phyloP scores from a whole-genome alignment of 768 basidiomycete genomes.

The Mycena leptocephala region DNA sequence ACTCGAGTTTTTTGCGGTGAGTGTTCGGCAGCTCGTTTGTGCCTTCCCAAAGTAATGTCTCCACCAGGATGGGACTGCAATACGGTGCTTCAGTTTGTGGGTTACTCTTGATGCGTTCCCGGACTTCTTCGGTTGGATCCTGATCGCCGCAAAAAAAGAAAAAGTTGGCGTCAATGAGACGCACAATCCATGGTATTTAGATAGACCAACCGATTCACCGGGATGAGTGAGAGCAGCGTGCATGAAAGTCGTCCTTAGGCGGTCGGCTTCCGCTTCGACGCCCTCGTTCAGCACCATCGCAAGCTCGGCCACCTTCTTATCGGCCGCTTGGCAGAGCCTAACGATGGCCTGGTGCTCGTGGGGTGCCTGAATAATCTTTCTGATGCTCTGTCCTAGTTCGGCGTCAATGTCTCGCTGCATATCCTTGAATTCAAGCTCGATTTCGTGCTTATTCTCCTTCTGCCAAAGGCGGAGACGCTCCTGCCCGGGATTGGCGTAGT shows the following conservation, averaged over 20 bases:
- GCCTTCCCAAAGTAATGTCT: constrained; percentile 24
- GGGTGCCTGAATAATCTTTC: background rate
- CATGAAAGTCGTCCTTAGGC: background rate
- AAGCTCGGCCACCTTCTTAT: background rate
- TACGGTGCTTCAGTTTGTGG: background rate
- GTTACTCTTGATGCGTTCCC: constrained; percentile 1
- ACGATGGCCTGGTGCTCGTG: background rate
- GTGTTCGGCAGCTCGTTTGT: constrained; percentile 12
- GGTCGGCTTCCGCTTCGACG: constrained; percentile 4
- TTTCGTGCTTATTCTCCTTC: constrained; percentile 26
- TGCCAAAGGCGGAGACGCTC: constrained; percentile 29
- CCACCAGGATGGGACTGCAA: constrained; percentile 32
- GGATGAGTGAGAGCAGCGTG: constrained; percentile 11
- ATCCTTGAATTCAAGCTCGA: constrained; percentile 10
- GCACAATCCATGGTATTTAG: background rate
- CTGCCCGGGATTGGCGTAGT: constrained; percentile 1
- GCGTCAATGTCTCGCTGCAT: constrained; percentile 26
- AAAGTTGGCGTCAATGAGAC: background rate
- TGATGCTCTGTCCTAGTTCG: constrained; percentile 5
- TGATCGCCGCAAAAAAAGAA: background rate
- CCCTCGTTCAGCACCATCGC: constrained; percentile 14
- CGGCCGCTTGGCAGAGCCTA: background rate
- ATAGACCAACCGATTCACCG: constrained; percentile 22
- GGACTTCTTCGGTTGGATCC: constrained; percentile 24
- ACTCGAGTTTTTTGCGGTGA: constrained; percentile 17